phyloP scores from a whole-genome alignment of 805 yeast genomes.

The Suhomyces tanzawaensis region DNA sequence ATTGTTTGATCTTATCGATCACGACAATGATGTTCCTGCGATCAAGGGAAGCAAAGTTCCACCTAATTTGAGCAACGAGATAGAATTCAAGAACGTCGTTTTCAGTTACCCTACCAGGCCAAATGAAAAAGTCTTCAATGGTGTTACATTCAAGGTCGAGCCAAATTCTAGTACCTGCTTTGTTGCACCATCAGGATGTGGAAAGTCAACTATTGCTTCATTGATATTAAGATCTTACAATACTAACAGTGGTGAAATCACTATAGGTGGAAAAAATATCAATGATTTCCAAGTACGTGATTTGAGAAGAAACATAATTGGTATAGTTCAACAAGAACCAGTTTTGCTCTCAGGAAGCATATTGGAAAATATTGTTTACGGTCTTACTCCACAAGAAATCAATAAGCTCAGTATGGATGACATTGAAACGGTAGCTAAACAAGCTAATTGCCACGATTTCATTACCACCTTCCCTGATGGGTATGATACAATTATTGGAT shows the following conservation, averaged over 20 bases:
- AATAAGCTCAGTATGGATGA: conserved; percentile 40
- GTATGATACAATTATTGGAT: conserved; percentile 55
- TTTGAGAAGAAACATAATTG: conserved; percentile 48
- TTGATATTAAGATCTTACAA: conserved; percentile 53
- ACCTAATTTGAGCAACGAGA: conserved; percentile 23
- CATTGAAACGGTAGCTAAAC: conserved; percentile 41
- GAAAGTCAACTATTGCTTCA: conserved; percentile 58
- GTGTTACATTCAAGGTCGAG: conserved; percentile 35
- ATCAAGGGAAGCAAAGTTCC: conserved; percentile 32
- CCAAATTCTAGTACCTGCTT: conserved; percentile 39
- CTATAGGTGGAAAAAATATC: conserved; percentile 53
- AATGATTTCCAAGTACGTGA: conserved; percentile 46
- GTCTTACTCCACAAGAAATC: conserved; percentile 39
- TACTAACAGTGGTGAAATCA: conserved; percentile 46
- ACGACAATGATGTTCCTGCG: conserved; percentile 34
- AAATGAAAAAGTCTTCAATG: conserved; percentile 34
- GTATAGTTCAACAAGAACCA: conserved; percentile 64
- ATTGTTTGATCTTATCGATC: conserved; percentile 42
- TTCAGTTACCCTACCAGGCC: conserved; percentile 44
- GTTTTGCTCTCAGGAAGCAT: conserved; percentile 54
- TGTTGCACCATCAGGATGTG: conserved; percentile 61
- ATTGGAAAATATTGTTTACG: conserved; percentile 55
- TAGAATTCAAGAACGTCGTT: conserved; percentile 38
- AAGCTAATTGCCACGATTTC: conserved; percentile 60
- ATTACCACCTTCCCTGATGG: conserved; percentile 57